Evolutionary conservation across 1,139 yeast species (phyloP), one percentile per base, ranked within the genome.

Genomic region (Kazachstania sp.): DNA sequence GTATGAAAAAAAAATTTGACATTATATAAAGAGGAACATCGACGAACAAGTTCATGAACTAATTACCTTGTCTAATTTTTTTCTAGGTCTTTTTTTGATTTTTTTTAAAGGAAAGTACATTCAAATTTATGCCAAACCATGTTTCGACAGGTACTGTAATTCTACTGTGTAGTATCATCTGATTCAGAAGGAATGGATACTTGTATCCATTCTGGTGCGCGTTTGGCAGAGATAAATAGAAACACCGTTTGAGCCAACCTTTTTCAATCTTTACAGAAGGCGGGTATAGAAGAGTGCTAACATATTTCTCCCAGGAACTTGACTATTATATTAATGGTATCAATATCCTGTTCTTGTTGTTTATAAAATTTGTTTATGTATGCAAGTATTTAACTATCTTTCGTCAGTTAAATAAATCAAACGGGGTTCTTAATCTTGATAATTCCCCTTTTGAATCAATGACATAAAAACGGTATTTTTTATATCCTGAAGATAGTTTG

Each of bases 281-380:
- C 46, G 50, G 61, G 59, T 57, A 59, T 59, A 59, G 63, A 59
- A 59, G 61, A 45, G 60, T 59, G 61, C 49, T 49, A 40, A 58
- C 61, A 59, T 37, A 35, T 6, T 23, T 23, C 28, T 23, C 28
- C 8, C 6, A 23, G 6, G 5, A 7, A 4, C 8, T 9, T 23
- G n/a, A 23, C 28, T 23, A 23, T 23, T 23, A 23, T 9, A 9
- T 23, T 23, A 23, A 23, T n/a, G n/a, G n/a, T n/a, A n/a, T n/a
- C n/a, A n/a, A n/a, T n/a, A n/a, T n/a, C n/a, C n/a, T n/a, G n/a
- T n/a, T n/a, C n/a, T n/a, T n/a, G n/a, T n/a, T n/a, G n/a, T n/a
- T n/a, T n/a, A n/a, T n/a, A n/a, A n/a, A n/a, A n/a, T n/a, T n/a
- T n/a, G n/a, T n/a, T n/a, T n/a, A n/a, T n/a, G n/a, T n/a, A n/a